phyloP scores from a whole-genome alignment of 2,329 filamentous ascomycete species.

The Cordyceps cateniannulata region DNA sequence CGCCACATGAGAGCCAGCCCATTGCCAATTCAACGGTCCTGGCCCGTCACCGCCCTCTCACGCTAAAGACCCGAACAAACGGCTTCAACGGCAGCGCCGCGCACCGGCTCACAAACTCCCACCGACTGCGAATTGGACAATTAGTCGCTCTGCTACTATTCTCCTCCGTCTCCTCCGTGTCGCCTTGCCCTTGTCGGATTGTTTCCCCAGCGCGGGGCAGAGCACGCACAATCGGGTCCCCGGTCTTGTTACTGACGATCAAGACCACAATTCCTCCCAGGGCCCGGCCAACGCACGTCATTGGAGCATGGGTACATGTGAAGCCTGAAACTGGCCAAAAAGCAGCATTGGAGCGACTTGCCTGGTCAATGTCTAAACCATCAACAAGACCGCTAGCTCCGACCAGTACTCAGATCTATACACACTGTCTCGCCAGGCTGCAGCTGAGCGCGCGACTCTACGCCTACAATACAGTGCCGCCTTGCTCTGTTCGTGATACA shows the following conservation, averaged over 20 bases:
- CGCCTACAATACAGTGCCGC: neutral
- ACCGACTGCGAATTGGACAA: neutral
- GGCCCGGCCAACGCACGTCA: neutral
- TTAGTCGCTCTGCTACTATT: neutral
- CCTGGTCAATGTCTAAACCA: neutral
- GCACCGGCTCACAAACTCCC: neutral
- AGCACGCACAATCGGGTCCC: neutral
- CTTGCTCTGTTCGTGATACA: conserved; percentile 9
- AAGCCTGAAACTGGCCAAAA: neutral
- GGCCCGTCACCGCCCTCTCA: neutral
- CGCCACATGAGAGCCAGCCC: conserved; percentile 1
- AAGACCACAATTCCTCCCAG: neutral
- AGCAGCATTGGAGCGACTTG: neutral
- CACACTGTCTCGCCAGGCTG: neutral
- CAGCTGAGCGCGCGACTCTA: neutral
- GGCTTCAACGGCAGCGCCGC: neutral
- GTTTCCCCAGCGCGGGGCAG: neutral
- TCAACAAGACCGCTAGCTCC: neutral
- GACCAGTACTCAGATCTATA: neutral
- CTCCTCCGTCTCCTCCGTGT: neutral
- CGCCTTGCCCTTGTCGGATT: neutral
- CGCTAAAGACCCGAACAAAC: neutral
- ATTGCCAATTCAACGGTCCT: neutral
- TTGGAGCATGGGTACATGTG: neutral
- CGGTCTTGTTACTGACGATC: neutral